Conservation (phyloP, 2,329 filamentous ascomycete species). For the Passalora sequoiae region DNA sequence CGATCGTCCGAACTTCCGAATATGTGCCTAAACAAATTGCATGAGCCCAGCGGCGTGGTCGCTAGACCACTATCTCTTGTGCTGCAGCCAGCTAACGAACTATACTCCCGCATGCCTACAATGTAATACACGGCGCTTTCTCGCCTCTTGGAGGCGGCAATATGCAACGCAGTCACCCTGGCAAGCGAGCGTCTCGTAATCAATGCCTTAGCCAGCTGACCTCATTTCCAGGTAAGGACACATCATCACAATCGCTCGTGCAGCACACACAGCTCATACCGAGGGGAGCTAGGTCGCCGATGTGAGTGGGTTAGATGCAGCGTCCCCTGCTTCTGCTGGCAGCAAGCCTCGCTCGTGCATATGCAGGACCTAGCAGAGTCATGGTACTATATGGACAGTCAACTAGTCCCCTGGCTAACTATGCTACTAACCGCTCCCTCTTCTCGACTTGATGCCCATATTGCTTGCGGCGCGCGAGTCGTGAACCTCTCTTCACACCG, state of each 20-base stretch:
- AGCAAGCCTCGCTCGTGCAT: neutral
- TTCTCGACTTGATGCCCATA: neutral
- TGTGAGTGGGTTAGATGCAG: neutral
- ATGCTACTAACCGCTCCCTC: neutral
- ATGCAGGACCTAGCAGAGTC: conserved; percentile 4
- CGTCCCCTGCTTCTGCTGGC: neutral
- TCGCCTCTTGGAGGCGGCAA: neutral
- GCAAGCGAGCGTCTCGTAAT: too few relatives aligned
- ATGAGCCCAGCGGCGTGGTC: neutral
- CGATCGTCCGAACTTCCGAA: too few relatives aligned
- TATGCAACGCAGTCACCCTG: too few relatives aligned
- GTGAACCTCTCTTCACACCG: neutral
- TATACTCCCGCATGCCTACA: neutral
- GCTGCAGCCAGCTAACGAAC: neutral
- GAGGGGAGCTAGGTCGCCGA: too few relatives aligned
- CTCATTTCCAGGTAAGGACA: too few relatives aligned
- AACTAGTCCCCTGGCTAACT: neutral
- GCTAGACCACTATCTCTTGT: too few relatives aligned
- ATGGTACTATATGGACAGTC: neutral
- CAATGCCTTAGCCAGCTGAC: too few relatives aligned
- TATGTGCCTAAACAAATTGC: neutral
- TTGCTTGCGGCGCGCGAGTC: neutral
- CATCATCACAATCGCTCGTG: too few relatives aligned
- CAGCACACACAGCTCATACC: too few relatives aligned
- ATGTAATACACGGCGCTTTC: neutral